Base-by-base conservation (phyloP, 2,329 filamentous ascomycete genomes). In the Tolypocladium capitatum region DNA sequence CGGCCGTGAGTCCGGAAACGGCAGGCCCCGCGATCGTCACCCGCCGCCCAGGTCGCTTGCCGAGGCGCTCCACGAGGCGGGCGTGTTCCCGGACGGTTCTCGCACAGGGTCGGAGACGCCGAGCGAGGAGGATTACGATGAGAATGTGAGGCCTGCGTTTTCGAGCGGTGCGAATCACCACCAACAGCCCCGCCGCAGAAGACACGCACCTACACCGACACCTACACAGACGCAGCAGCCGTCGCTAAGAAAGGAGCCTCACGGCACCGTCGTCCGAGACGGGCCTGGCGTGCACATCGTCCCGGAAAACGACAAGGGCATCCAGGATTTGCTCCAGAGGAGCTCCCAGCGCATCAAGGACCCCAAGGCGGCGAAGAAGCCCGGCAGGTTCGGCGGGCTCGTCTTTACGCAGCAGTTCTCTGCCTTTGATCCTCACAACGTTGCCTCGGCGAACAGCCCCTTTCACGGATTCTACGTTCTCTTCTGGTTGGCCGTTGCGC, bases 401-500 rank as follows among this genome's bases (percentile, higher is more conserved):
- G 76, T 86, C 46, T 90, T 89, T 59, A 87, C 83, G 0, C 72
- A 77, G 24, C 80, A 83, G 51, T 85, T 87, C 56, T 85, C 83
- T 6, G 74, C 81, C 0, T 89, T 90, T 60, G 85, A 90, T 62
- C 73, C 81, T 11, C 80, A 85, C 53, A 89, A 88, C 57, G 71
- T 74, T 5, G 67, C 68, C 1, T 76, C 78, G 2, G 73, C 76
- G 4, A 79, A 81, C 43, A 86, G 80, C 38, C 81, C 81, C 0
- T 90, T 89, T 56, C 79, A 84, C 59, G 86, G 86, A 30, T 90
- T 90, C 67, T 89, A 86, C 58, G 85, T 81, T 0, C 68, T 91
- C 0, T 88, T 88, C 62, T 90, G 86, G 84, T 74, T 88, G 43
- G 73, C 74, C 9, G 79, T 87, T 52, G 73, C 75, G 7, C 61